phyloP scores from a whole-genome alignment of 2,329 filamentous ascomycete genomes.

The Lasiodiplodia citricola region DNA sequence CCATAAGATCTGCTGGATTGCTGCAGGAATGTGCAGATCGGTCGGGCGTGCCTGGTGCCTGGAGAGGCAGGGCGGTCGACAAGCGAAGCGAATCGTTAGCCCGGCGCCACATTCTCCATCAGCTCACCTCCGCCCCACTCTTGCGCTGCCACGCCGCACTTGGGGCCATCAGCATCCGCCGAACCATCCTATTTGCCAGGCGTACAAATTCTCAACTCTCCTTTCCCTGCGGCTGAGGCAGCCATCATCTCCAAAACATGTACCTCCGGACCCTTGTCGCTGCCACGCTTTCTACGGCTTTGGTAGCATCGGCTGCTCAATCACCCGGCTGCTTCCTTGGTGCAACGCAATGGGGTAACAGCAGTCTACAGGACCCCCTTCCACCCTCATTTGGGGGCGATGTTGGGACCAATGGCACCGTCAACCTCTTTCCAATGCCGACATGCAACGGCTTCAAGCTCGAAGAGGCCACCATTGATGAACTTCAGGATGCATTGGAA shows the following conservation, averaged over 20 bases:
- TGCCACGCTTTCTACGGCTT: background rate
- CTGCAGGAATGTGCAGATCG: no score
- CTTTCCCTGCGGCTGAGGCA: no score
- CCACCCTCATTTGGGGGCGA: background rate
- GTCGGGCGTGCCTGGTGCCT: background rate
- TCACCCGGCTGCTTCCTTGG: no score
- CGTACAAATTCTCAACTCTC: background rate
- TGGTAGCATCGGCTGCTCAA: background rate
- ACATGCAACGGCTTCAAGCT: background rate
- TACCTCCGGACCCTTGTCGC: background rate
- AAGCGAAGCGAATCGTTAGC: background rate
- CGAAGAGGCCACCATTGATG: constrained; percentile 57
- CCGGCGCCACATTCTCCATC: background rate
- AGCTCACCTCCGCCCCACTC: background rate
- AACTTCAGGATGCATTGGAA: constrained; percentile 65
- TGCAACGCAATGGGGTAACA: background rate
- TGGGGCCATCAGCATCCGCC: background rate
- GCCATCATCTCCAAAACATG: no score
- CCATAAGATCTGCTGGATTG: no score
- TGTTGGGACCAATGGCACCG: background rate
- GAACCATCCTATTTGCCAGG: background rate
- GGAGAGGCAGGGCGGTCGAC: no score
- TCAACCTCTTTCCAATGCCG: background rate
- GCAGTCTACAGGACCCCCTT: background rate
- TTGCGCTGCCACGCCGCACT: background rate